A percentile compares a stretch with the other conserved stretches of the same genome.
phyloP scores from a whole-genome alignment of 768 basidiomycete species.

The Lanmaoa pseudosensibilis region DNA sequence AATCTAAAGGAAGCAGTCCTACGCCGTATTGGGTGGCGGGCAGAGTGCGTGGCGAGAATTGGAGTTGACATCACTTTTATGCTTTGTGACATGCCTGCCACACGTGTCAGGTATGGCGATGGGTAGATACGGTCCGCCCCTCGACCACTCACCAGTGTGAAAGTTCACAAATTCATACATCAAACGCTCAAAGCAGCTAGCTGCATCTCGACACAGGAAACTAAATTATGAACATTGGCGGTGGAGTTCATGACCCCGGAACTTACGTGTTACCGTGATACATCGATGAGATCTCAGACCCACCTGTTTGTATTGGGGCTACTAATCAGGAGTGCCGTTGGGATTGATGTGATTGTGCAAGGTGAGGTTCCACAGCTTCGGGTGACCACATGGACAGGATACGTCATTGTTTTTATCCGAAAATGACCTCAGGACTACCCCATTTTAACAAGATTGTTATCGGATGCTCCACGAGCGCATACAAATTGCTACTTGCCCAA shows the following conservation, averaged over 20 bases:
- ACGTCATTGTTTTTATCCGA: background rate
- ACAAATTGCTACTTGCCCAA: background rate
- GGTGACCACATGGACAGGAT: background rate
- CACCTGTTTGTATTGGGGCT: background rate
- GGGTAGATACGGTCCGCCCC: background rate
- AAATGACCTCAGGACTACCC: background rate
- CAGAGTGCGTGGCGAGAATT: conserved; percentile 1
- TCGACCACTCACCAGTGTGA: background rate
- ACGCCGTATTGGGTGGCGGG: background rate
- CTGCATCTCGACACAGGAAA: background rate
- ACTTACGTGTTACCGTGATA: background rate
- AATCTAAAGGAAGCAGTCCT: background rate
- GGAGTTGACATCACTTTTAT: background rate
- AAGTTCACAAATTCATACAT: background rate
- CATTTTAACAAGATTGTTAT: background rate
- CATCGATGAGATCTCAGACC: background rate
- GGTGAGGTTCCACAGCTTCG: background rate
- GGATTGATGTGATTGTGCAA: background rate
- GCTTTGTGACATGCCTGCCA: conserved; percentile 5
- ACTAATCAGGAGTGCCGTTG: background rate
- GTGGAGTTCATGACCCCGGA: background rate
- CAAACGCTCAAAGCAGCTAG: background rate
- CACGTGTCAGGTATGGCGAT: too few relatives aligned
- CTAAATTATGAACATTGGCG: background rate
- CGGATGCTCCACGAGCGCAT: background rate